Conservation (phyloP, 2,329 filamentous ascomycete genomes). For the Lanzia echinophila region DNA sequence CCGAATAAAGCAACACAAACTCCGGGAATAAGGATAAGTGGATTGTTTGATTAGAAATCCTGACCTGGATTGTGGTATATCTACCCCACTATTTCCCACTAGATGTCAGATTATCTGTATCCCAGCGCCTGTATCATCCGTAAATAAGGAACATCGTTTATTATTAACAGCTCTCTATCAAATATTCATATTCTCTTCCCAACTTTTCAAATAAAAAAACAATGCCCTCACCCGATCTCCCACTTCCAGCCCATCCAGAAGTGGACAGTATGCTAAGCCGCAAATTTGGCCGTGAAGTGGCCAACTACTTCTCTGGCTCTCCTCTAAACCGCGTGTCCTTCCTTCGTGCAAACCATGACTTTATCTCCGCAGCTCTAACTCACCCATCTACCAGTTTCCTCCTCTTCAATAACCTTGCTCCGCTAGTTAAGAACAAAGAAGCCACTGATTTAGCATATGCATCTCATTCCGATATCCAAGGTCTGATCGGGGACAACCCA, state of each 20-base stretch:
- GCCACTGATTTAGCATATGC: slow-evolving; percentile 60
- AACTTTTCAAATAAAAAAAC: not conserved
- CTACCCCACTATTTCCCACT: not conserved
- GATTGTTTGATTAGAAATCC: not conserved
- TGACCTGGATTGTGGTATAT: not conserved
- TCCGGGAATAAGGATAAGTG: not conserved
- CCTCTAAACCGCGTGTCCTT: slow-evolving; percentile 76
- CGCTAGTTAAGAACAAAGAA: slow-evolving; percentile 51
- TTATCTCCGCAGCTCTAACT: slow-evolving; percentile 60
- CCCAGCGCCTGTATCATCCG: not conserved
- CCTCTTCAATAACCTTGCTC: slow-evolving; percentile 71
- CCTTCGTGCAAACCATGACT: slow-evolving; percentile 62
- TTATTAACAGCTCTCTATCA: not conserved
- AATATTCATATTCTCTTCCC: not conserved
- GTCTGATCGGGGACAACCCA: slow-evolving; percentile 63
- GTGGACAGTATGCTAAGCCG: slow-evolving; percentile 55
- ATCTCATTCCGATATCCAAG: slow-evolving; percentile 59
- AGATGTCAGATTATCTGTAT: not conserved
- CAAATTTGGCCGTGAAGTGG: slow-evolving; percentile 72
- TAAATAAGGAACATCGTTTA: not conserved
- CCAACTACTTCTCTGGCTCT: slow-evolving; percentile 78
- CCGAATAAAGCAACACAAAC: not conserved
- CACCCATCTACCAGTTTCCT: slow-evolving; percentile 66
- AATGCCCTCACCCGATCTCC: slow-evolving; percentile 30
- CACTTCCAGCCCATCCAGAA: slow-evolving; percentile 26